Evolutionary conservation across 208 protist species (phyloP).

Genomic region (Trypanosoma boissoni): DNA sequence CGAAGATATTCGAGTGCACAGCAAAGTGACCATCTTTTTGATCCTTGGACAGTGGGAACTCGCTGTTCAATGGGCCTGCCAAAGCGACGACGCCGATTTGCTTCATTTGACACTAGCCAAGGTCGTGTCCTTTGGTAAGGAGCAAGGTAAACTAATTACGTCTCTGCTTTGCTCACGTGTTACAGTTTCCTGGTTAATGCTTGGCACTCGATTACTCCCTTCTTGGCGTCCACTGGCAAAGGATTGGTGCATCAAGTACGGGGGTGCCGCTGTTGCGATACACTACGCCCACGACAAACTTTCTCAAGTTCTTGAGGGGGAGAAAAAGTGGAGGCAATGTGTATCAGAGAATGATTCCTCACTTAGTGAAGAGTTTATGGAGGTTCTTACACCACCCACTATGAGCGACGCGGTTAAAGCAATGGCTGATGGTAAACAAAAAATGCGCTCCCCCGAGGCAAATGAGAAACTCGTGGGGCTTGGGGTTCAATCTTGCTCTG

Average conservation of each 20-base stretch:
- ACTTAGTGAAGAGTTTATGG: too few species aligned
- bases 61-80: conserved; percentile 25
- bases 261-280: not conserved
- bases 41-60: conserved; percentile 28
- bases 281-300: not conserved
- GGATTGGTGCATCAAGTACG: not conserved
- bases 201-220: conserved; percentile 9
- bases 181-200: conserved; percentile 10
- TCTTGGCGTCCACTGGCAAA: conserved; percentile 10
- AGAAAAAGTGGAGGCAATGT: not conserved
- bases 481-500: not conserved
- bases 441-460: not conserved
- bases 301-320: not conserved
- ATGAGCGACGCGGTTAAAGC: too few species aligned
- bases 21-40: conserved; percentile 32
- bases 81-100: conserved; percentile 37
- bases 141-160: conserved; percentile 21
- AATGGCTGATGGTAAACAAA: too few species aligned
- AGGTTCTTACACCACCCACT: too few species aligned
- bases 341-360: too few species aligned
- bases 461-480: not conserved
- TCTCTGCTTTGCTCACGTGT: conserved; percentile 18
- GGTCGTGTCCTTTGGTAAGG: not conserved
- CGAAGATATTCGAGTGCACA: conserved; percentile 31
- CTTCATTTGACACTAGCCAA: conserved; percentile 32